A percentile compares a stretch with the other conserved stretches of the same genome.
phyloP scores from a whole-genome alignment of 768 basidiomycete species.

The Cystobasidiopsis lactophilus region DNA sequence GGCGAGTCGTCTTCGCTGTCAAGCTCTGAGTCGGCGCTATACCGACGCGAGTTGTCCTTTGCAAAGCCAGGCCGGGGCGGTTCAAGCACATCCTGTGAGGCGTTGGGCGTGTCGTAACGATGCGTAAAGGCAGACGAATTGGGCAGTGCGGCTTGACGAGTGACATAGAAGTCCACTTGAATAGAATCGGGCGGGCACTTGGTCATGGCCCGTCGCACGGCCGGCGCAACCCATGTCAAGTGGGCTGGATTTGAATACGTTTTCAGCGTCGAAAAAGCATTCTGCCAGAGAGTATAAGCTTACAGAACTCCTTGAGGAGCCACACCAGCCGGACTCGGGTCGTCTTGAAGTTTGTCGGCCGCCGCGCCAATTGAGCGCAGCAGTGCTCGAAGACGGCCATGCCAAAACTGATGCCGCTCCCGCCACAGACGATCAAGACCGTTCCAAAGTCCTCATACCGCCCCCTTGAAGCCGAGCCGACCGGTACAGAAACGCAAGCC shows the following conservation, averaged over 20 bases:
- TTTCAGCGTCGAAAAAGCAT: background rate
- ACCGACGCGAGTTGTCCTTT: background rate
- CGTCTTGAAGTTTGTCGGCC: constrained; percentile 22
- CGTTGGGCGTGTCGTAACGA: background rate
- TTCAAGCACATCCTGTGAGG: constrained; percentile 1
- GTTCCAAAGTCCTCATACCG: constrained; percentile 40
- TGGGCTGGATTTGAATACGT: constrained; percentile 32
- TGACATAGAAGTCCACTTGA: constrained; percentile 53
- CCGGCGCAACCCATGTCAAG: constrained; percentile 51
- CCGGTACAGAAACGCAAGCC: constrained; percentile 44
- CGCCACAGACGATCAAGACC: constrained; percentile 44
- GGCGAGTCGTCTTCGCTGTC: background rate
- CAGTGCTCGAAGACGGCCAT: constrained; percentile 43
- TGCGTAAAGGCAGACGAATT: background rate
- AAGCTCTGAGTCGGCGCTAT: background rate
- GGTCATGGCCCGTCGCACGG: constrained; percentile 40
- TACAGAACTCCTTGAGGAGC: constrained; percentile 54
- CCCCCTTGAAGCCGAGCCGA: constrained; percentile 41
- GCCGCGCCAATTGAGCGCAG: constrained; percentile 33
- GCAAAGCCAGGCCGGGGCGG: constrained; percentile 8
- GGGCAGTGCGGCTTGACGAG: constrained; percentile 17
- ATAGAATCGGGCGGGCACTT: constrained; percentile 32
- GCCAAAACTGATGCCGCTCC: constrained; percentile 54
- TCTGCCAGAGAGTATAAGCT: constrained; percentile 20
- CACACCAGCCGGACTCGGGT: constrained; percentile 48